These are phyloP conservation scores for Saccharomyces hybrid DNA, from an alignment of 1,139 yeast genomes.

Conservation along the genomic window DNA sequence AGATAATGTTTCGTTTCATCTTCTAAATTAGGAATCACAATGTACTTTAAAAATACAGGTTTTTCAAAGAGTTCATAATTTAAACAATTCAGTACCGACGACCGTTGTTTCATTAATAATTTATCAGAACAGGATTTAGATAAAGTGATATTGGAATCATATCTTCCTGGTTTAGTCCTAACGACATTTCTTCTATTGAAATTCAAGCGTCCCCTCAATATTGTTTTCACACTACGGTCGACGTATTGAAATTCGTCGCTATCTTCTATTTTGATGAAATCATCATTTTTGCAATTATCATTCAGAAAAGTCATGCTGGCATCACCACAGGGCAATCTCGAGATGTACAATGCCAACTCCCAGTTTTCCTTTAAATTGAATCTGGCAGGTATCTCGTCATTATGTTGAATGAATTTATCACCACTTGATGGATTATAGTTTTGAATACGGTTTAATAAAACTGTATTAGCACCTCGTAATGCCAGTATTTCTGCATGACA, in stretches of 20 bases:
- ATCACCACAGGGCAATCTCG: constrained; percentile 92
- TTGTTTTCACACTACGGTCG: constrained; percentile 18
- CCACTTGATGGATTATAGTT: constrained; percentile 21
- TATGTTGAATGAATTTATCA: constrained; percentile 32
- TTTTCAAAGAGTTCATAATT: constrained; percentile 38
- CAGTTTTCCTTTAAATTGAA: constrained; percentile 34
- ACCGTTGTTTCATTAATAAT: constrained; percentile 52
- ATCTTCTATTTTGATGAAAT: constrained; percentile 25
- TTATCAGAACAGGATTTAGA: constrained; percentile 91
- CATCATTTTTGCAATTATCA: constrained; percentile 20
- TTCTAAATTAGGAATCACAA: constrained; percentile 43
- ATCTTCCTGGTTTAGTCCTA: constrained; percentile 86
- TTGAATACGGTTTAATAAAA: constrained; percentile 18
- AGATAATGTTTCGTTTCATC: constrained; percentile 35
- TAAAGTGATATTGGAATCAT: constrained; percentile 58
- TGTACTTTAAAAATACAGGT: constrained; percentile 41
- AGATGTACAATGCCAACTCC: constrained; percentile 52
- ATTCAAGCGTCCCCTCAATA: constrained; percentile 59
- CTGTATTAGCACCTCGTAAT: constrained; percentile 54
- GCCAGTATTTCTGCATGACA: constrained; percentile 82
- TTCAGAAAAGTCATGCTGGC: constrained; percentile 51
- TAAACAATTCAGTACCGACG: constrained; percentile 51
- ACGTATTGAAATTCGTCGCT: constrained; percentile 28
- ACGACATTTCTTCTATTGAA: constrained; percentile 54
- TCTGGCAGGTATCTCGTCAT: background rate